Conservation (phyloP, 352 stramenopile genomes). For the Thraustochytrium sp. region DNA sequence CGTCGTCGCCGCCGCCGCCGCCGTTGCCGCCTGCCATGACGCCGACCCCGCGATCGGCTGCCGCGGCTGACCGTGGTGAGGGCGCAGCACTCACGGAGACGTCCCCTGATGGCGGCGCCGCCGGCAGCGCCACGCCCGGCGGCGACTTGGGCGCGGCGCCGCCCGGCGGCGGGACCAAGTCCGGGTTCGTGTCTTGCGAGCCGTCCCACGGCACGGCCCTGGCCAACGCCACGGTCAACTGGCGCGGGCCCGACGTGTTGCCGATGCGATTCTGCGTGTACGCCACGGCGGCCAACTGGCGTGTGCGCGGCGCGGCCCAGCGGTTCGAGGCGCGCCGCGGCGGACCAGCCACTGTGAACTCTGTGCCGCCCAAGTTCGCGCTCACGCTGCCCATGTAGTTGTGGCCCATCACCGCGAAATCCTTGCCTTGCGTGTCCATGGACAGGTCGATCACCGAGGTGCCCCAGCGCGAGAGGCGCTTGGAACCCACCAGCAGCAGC, state of each 20-base stretch:
- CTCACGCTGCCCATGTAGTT: constrained; percentile 23
- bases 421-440: constrained; percentile 2
- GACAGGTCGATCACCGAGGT: constrained; percentile 37
- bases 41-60: too few species aligned
- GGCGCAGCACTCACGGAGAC: too few species aligned
- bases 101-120: too few species aligned
- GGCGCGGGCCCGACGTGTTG: background rate
- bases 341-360: constrained; percentile 3
- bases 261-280: constrained; percentile 38
- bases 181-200: background rate
- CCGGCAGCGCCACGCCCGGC: too few species aligned
- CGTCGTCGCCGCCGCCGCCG: background rate
- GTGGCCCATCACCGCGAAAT: background rate
- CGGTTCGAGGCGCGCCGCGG: too few species aligned
- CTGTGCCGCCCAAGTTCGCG: background rate
- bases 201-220: background rate
- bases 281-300: background rate
- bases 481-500: background rate
- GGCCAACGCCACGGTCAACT: background rate
- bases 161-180: background rate
- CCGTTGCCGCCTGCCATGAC: background rate
- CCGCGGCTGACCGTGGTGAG: too few species aligned
- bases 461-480: constrained; percentile 11
- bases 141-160: too few species aligned
- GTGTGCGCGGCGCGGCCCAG: background rate